Evolutionary conservation across 352 stramenopile genomes (phyloP), one percentile per base, ranked within the genome.

Genomic region (Albugo laibachii): DNA sequence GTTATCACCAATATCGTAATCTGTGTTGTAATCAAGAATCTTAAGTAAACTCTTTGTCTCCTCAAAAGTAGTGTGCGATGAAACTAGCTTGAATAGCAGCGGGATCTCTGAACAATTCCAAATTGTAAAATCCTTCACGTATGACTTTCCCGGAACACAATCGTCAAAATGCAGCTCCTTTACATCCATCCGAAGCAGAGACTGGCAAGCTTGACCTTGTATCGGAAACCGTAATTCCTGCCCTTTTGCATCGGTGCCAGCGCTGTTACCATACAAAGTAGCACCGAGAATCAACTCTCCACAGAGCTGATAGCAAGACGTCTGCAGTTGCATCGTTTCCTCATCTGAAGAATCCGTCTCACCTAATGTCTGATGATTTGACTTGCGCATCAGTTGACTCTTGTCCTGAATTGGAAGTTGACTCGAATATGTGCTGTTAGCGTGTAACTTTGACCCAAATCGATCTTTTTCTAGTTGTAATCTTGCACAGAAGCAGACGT

Each of bases 61-160:
- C 41, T 78, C 69, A 56, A 78, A 81, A 11, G 63, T 47, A 20
- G 63, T 61, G 35, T 85, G 59, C 2, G 73, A 83, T 1, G 77
- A 86, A 21, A 89, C 66, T 5, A 92, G 56, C 44, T 85, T 79
- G 53, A 92, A 91, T 13, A 91, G 52, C 41, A 92, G 63, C 12
- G 77, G 80, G 42, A 91, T 92, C 55, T 92, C 80, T 0, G 80
- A 91, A 4, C 80, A 76, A 24, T 92, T 92, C 80, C 80, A 92
- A 13, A 92, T 74, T 1, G 80, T 91, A 19, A 92, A 91, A 50
- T 92, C 80, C 48, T 92, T 92, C 6, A 91, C 80, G 38, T 89
- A 92, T 15, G 80, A 87, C 0, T 78, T 78, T 13, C 71, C 73
- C 2, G 80, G 80, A 2, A 92, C 73, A 19, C 80, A 92, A 53